Conservation (phyloP, 192 early-diverging fungal genomes). For the Entomortierella parvispora region DNA sequence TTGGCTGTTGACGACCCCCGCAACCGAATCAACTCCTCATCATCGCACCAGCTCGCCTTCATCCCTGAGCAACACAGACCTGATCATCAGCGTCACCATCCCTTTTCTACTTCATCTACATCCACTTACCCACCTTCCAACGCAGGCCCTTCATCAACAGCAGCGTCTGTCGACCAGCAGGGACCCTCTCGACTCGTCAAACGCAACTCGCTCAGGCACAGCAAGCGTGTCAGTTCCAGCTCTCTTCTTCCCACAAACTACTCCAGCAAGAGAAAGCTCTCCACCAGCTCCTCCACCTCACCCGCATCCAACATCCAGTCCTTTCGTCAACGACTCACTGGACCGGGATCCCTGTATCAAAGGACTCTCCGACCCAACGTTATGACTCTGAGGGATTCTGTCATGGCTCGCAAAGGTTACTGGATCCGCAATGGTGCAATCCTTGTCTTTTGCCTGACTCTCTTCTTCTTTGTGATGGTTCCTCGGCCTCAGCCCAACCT, state of each 20-base stretch:
- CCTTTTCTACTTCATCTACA: neutral
- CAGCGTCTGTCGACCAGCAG: neutral
- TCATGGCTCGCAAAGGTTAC: constrained; percentile 53
- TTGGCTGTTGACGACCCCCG: neutral
- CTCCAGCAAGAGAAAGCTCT: constrained; percentile 16
- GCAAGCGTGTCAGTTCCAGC: constrained; percentile 30
- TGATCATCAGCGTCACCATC: neutral
- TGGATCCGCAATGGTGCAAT: constrained; percentile 51
- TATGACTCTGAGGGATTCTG: constrained; percentile 33
- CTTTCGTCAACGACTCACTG: constrained; percentile 1
- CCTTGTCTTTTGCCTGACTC: constrained; percentile 35
- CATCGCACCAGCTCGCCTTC: constrained; percentile 14
- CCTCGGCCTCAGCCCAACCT: constrained; percentile 35
- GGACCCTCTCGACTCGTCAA: constrained; percentile 15
- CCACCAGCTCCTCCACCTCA: neutral
- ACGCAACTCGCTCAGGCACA: constrained; percentile 27
- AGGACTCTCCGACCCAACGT: constrained; percentile 10
- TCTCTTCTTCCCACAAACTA: constrained; percentile 36
- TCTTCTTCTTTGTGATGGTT: constrained; percentile 49
- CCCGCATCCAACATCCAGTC: neutral
- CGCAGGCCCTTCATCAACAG: neutral
- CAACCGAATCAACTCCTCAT: neutral
- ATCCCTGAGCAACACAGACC: neutral
- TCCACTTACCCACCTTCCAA: neutral
- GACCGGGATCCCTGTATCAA: constrained; percentile 2